phyloP scores from a whole-genome alignment of 179 eudicot genomes.

The Corrigiola litoralis region DNA sequence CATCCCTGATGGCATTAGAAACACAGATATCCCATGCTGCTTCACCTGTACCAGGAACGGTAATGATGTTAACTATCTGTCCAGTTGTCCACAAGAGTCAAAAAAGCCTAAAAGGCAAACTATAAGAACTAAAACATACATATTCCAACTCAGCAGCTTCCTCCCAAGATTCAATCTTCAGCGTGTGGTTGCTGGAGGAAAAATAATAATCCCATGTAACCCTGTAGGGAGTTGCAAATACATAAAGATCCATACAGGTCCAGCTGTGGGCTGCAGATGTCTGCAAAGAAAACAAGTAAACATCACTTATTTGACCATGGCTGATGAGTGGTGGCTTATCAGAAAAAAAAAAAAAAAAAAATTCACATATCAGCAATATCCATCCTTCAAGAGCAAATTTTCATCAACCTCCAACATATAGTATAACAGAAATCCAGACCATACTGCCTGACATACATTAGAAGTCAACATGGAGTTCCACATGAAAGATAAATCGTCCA shows the following conservation, averaged over 20 bases:
- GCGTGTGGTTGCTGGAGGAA: slow-evolving; percentile 67
- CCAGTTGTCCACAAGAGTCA: too few relatives aligned
- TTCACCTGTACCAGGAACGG: slow-evolving; percentile 60
- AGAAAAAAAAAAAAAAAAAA: background rate
- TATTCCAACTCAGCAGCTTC: slow-evolving; percentile 94
- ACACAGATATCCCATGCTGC: slow-evolving; percentile 91
- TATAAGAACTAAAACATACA: slow-evolving; percentile 36
- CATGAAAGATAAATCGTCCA: background rate
- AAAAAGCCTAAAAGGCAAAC: background rate
- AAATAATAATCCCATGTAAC: slow-evolving; percentile 97
- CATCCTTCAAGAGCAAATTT: background rate
- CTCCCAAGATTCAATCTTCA: slow-evolving; percentile 88
- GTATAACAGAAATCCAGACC: too few relatives aligned
- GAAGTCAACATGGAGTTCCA: too few relatives aligned
- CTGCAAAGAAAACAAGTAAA: slow-evolving; percentile 37
- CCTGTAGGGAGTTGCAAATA: slow-evolving; percentile 93
- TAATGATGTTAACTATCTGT: slow-evolving; percentile 14
- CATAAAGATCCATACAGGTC: slow-evolving; percentile 97
- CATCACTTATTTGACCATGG: background rate
- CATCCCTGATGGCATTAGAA: slow-evolving; percentile 99
- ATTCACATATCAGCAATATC: background rate
- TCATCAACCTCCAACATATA: background rate
- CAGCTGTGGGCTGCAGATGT: slow-evolving; percentile 87
- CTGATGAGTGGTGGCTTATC: background rate
- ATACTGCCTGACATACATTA: too few relatives aligned